Conservation (phyloP, 768 basidiomycete species). For the Leccinum variicolor region DNA sequence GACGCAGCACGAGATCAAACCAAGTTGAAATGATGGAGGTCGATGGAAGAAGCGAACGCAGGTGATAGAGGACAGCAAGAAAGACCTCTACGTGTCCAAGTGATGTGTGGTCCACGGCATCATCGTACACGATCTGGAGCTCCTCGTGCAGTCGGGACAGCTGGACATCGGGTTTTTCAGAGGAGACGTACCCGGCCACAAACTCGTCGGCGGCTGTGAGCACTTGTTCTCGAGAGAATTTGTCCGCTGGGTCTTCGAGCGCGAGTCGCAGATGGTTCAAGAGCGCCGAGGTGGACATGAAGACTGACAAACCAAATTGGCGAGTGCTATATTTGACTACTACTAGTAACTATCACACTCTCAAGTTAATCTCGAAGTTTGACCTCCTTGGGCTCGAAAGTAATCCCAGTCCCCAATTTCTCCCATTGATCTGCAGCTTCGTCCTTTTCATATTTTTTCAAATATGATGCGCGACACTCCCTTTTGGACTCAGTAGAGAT, state of each 20-base stretch:
- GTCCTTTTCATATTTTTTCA: slow-evolving; percentile 36
- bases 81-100: slow-evolving; percentile 63
- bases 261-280: slow-evolving; percentile 54
- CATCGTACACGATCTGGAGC: slow-evolving; percentile 59
- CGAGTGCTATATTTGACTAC: neutral
- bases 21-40: slow-evolving; percentile 70
- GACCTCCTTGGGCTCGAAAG: slow-evolving; percentile 31
- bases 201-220: slow-evolving; percentile 53
- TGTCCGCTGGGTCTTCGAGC: slow-evolving; percentile 53
- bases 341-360: neutral
- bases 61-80: slow-evolving; percentile 60
- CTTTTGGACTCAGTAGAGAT: slow-evolving; percentile 28
- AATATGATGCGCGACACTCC: slow-evolving; percentile 34
- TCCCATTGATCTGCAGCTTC: slow-evolving; percentile 38
- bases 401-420: slow-evolving; percentile 31
- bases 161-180: slow-evolving; percentile 42
- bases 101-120: slow-evolving; percentile 61
- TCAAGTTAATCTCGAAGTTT: slow-evolving; percentile 10
- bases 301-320: slow-evolving; percentile 8
- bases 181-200: slow-evolving; percentile 46
- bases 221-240: slow-evolving; percentile 46
- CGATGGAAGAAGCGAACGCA: slow-evolving; percentile 58
- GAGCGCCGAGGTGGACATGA: slow-evolving; percentile 38
- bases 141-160: slow-evolving; percentile 61
- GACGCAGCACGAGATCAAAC: slow-evolving; percentile 79